These are phyloP conservation scores for Podila verticillata DNA, from an alignment of 192 early-diverging fungal species.

Conservation along the genomic window DNA sequence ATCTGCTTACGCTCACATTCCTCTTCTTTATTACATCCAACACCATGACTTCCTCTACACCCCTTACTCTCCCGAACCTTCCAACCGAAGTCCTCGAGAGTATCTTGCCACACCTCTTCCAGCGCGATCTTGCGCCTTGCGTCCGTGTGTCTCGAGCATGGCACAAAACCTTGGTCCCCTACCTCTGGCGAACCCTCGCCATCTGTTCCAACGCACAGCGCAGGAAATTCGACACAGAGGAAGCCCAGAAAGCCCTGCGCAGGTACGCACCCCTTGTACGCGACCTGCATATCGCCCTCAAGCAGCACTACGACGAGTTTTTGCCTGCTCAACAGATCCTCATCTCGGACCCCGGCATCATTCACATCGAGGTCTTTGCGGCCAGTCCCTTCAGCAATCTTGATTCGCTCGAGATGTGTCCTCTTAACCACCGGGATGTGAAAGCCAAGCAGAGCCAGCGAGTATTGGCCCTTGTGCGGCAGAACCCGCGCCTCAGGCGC, in stretches of 20 bases:
- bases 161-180: not conserved
- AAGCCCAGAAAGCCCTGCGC: not conserved
- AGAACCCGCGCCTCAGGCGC: not conserved
- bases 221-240: not conserved
- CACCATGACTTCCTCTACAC: not conserved
- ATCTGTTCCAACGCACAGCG: not conserved
- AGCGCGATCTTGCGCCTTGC: not conserved
- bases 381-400: not conserved
- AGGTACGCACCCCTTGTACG: not conserved
- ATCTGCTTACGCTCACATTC: too few relatives aligned
- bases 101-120: not conserved
- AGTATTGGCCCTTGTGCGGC: not conserved
- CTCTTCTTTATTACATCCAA: too few relatives aligned
- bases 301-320: not conserved
- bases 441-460: too few relatives aligned
- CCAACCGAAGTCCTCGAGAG: conserved; percentile 4
- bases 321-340: not conserved
- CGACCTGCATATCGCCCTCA: too few relatives aligned
- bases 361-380: not conserved
- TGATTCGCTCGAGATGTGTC: not conserved
- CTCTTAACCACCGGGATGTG: too few relatives aligned
- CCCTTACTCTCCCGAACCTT: not conserved
- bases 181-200: conserved; percentile 1
- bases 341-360: not conserved
- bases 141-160: not conserved